Evolutionary conservation across 1,284 basidiomycete genomes (phyloP).

Genomic region (Cryptococcus floricola): DNA sequence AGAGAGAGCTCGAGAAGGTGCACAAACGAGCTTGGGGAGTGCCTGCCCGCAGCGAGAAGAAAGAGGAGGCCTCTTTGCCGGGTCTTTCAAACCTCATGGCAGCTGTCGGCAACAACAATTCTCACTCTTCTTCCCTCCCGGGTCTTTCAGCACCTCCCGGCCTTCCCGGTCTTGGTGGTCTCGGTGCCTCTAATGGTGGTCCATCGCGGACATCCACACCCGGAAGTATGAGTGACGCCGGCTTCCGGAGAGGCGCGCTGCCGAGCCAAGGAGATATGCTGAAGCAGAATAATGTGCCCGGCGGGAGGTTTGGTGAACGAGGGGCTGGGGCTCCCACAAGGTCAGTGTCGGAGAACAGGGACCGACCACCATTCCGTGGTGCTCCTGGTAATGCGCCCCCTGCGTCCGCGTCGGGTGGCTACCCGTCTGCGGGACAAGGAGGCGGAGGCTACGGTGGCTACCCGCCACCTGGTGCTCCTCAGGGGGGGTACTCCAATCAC

Average conservation of each 20-base stretch:
- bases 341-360: constrained; percentile 9
- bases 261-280: constrained; percentile 50
- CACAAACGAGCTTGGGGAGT: not conserved
- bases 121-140: constrained; percentile 7
- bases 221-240: no score
- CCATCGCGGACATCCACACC: not conserved
- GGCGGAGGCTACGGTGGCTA: no score
- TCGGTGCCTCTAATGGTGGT: not conserved
- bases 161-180: not conserved
- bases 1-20: constrained; percentile 3
- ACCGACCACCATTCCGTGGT: no score
- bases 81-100: constrained; percentile 19
- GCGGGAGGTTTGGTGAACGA: constrained; percentile 19
- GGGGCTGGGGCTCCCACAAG: not conserved
- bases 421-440: no score
- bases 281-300: constrained; percentile 24
- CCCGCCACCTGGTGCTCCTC: no score
- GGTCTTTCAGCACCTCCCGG: not conserved
- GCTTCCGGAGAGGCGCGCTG: constrained; percentile 17
- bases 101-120: constrained; percentile 10
- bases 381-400: not conserved
- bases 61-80: constrained; percentile 17
- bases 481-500: no score
- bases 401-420: constrained; percentile 8
- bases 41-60: not conserved